Conservation (phyloP, 306 rosid species). For the Datisca glomerata region DNA sequence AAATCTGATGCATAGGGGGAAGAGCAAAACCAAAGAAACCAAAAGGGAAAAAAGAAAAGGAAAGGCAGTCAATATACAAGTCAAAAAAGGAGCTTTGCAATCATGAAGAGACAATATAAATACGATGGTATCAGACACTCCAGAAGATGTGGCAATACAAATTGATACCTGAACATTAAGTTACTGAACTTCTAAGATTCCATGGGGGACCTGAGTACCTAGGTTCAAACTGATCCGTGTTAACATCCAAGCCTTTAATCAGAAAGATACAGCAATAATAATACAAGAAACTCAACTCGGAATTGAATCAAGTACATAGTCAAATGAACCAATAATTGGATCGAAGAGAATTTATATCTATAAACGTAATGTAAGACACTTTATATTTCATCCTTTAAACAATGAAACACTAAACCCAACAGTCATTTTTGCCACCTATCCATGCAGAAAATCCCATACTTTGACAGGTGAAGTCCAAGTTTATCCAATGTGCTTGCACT, state of each 20-base stretch:
- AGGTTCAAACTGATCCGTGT: neutral
- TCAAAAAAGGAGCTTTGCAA: neutral
- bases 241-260: neutral
- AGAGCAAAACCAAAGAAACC: neutral
- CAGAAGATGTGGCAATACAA: neutral
- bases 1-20: neutral
- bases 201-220: neutral
- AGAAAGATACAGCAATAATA: neutral
- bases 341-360: too few species aligned
- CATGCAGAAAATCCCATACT: neutral
- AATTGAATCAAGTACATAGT: neutral
- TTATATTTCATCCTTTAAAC: neutral
- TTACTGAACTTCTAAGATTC: neutral
- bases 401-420: neutral
- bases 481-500: neutral
- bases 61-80: neutral
- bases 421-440: neutral
- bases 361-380: neutral
- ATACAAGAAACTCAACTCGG: neutral
- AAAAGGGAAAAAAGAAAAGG: neutral
- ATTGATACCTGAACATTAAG: neutral
- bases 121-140: too few species aligned
- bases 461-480: too few species aligned
- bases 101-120: neutral
- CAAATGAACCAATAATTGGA: neutral